Percentiles rank a stretch among this genome's conserved stretches.
Evolutionary conservation across 352 stramenopile species (phyloP).

Genomic region (Phytophthora pluvialis): DNA sequence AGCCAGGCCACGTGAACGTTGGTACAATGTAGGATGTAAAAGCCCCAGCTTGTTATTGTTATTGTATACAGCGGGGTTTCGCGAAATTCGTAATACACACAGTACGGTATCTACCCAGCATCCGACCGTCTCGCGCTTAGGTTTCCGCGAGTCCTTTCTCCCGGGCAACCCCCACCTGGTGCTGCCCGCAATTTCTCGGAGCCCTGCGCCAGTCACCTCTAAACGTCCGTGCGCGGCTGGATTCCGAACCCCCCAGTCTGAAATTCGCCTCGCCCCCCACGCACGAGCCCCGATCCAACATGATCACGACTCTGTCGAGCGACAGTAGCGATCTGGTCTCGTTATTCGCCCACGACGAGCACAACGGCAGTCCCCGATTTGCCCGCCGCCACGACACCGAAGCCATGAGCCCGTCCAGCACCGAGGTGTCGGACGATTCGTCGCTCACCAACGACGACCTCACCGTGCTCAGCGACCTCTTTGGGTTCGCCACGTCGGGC

Average conservation of each 20-base stretch:
- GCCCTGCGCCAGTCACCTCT: constrained; percentile 13
- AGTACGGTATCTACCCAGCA: background rate
- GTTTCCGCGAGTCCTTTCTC: constrained; percentile 16
- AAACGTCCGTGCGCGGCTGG: constrained; percentile 16
- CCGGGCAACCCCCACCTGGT: constrained; percentile 17
- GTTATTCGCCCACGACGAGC: constrained; percentile 14
- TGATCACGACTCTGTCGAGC: constrained; percentile 22
- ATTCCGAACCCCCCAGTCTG: constrained; percentile 18
- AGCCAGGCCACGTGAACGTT: constrained; percentile 16
- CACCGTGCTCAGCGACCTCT: constrained; percentile 33
- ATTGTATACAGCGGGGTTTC: background rate
- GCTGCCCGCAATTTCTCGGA: constrained; percentile 25
- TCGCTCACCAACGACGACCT: constrained; percentile 37
- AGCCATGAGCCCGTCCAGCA: constrained; percentile 18
- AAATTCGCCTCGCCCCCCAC: constrained; percentile 22
- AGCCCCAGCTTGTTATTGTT: background rate
- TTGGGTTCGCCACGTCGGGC: constrained; percentile 20
- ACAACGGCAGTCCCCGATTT: constrained; percentile 1
- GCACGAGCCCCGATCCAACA: background rate
- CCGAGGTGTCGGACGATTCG: constrained; percentile 31
- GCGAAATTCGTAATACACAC: too few species aligned
- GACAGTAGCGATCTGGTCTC: constrained; percentile 25
- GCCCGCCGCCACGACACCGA: constrained; percentile 5
- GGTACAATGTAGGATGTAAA: background rate
- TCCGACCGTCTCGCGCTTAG: background rate